These are phyloP conservation scores for Mikania micrantha DNA, from an alignment of 129 eudicot genomes.

Conservation along the genomic window DNA sequence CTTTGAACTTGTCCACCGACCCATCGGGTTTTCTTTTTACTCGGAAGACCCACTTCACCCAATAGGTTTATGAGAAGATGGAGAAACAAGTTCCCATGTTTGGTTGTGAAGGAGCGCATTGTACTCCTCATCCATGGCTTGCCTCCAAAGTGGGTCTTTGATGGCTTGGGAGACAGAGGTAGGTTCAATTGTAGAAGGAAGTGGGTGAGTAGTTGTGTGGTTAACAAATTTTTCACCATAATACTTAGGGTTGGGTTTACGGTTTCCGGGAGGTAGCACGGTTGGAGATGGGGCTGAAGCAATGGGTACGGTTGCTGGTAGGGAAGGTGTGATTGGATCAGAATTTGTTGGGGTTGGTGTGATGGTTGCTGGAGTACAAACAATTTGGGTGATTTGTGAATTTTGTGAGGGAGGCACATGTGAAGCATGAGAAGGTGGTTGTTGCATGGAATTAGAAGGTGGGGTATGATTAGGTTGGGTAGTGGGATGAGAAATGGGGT, in stretches of 20 bases:
- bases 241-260: neutral
- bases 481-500: too few relatives aligned
- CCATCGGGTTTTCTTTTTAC: too few relatives aligned
- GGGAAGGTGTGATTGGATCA: too few relatives aligned
- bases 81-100: neutral
- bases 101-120: neutral
- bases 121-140: neutral
- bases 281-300: neutral
- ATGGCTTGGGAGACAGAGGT: neutral
- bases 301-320: neutral
- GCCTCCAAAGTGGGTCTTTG: neutral
- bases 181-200: neutral
- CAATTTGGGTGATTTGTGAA: too few relatives aligned
- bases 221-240: neutral
- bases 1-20: neutral
- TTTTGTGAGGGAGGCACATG: too few relatives aligned
- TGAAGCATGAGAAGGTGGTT: too few relatives aligned
- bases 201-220: neutral
- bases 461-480: too few relatives aligned
- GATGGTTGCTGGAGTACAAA: too few relatives aligned
- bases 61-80: neutral
- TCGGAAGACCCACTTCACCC: neutral
- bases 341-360: too few relatives aligned
- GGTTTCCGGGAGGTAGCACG: too few relatives aligned
- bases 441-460: too few relatives aligned